Base-by-base conservation (phyloP, 2,329 filamentous ascomycete species). In the Pseudodiploospora longispora region DNA sequence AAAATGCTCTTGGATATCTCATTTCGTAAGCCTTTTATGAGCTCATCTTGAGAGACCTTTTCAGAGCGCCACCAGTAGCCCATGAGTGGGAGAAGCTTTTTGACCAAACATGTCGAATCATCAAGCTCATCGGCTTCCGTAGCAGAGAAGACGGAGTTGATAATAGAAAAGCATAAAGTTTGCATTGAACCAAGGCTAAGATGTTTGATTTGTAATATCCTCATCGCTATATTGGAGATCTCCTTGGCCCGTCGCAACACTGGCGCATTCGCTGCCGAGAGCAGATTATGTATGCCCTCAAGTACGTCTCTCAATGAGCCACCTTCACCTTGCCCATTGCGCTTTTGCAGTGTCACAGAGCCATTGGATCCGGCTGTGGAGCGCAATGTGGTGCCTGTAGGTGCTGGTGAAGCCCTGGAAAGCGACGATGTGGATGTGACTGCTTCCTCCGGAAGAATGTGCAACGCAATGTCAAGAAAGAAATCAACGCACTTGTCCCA, bases 1-100 rank as follows among this genome's bases (percentile, higher is more conserved):
- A 85, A 80, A 29, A 95, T 67, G 1, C 80, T 79, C 52, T 81
- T 81, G 31, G 94, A 70, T 60, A 95, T 84, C 60, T 89, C 87
- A 51, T 91, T 85, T 52, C 83, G 81, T 40, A 93, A 62, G 2
- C 71, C 72, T 49, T 75, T 79, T 50, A 79, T 72, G 55, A 78
- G 72, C 54, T 78, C 74, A 51, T 80, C 74, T 53, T 80, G 73
- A 10, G 76, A 74, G 28, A 75, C 64, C 38, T 78, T 76, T 52
- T 85, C 86, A n/a, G 77, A 75, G 50, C 81, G 72, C 90, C 91
- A 98, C 66, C 88, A 80, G 40, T 78, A 75, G 44, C 76, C 78
- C 51, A 95, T 79, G 37, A 90, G 62, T 1, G 87, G 84, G 27
- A 95, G 58, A 6, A 90, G 60, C 6, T 77, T 72, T 43, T 71